Evolutionary conservation across 495 filamentous ascomycete species (phyloP), one percentile per base, ranked within the genome.

Genomic region (Pyronema domesticum): DNA sequence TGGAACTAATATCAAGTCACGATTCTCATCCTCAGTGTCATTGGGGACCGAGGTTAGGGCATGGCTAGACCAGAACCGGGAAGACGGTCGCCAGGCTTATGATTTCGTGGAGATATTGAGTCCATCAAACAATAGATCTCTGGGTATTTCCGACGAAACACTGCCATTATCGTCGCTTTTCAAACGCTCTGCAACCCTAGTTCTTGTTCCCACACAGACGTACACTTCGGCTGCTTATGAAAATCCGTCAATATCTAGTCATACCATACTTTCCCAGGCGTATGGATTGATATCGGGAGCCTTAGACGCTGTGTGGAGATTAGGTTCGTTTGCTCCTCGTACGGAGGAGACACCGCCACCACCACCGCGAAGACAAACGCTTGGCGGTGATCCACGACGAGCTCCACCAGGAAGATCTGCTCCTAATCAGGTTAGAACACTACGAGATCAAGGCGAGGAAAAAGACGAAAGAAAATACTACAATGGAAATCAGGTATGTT

Each of bases 71-170:
- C 57, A 66, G 36, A 47, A 65, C 61, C 55, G 42, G 35, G 37
- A 44, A 50, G 58, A 64, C 33, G 51, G 48, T 36, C 56, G 58
- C 53, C 68, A 68, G 34, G 81, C 83, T 3, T 96, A 87, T 65
- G 82, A 77, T 34, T 86, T 96, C 68, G 87, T 88, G 61, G 79
- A 89, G 36, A 80, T 95, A 34, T 71, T 91, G 0, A 79, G 85
- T 0, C 91, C 89, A 0, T 68, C 76, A 10, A 86, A 86, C 2
- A 91, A 80, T 62, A 78, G 75, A 49, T 77, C 75, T 6, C 75
- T 96, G 49, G 77, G 79, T 40, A 72, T 81, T 6, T 69, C 76
- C 0, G 87, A 95, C 40, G 91, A 95, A 64, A 74, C 74, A 34
- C 70, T 95, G 11, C 81, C 78, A 7, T 71, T 94, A 1, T 72